These are phyloP conservation scores for Stachybotrys chlorohalonatus DNA, from an alignment of 2,329 filamentous ascomycete genomes.

Conservation along the genomic window DNA sequence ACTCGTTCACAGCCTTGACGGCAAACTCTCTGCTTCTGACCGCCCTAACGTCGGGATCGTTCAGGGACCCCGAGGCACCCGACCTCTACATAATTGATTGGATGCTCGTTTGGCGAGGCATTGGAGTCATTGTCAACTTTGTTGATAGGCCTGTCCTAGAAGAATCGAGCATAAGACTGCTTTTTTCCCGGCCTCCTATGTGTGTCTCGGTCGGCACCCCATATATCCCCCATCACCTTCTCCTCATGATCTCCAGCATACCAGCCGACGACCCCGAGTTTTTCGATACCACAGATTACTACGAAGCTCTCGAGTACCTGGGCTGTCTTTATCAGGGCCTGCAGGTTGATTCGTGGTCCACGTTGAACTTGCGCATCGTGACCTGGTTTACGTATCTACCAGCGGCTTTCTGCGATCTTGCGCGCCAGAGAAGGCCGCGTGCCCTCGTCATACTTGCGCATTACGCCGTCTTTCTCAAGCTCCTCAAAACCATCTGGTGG, in stretches of 20 bases:
- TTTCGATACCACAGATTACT: conserved; percentile 29
- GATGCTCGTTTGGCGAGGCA: conserved; percentile 47
- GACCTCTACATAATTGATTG: conserved; percentile 45
- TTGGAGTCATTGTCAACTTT: conserved; percentile 32
- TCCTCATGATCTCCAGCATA: conserved; percentile 40
- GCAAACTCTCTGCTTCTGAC: conserved; percentile 42
- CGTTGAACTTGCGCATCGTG: conserved; percentile 39
- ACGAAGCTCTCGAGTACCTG: conserved; percentile 36
- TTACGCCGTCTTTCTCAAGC: conserved; percentile 41
- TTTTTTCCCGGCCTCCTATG: conserved; percentile 41
- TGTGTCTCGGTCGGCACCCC: conserved; percentile 30
- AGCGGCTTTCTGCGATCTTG: conserved; percentile 32
- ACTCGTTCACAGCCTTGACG: conserved; percentile 39
- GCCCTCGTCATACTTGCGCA: conserved; percentile 44
- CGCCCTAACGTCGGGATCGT: conserved; percentile 39
- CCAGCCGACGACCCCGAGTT: conserved; percentile 31
- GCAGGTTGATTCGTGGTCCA: conserved; percentile 30
- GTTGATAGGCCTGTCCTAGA: neutral
- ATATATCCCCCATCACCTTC: conserved; percentile 36
- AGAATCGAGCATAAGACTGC: conserved; percentile 5
- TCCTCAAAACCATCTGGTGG: conserved; percentile 39
- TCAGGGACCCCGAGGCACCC: conserved; percentile 35
- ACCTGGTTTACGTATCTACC: conserved; percentile 45
- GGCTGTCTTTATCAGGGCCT: conserved; percentile 43
- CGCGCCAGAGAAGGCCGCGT: conserved; percentile 30